phyloP scores from a whole-genome alignment of 1,284 basidiomycete species.

The Cutaneotrichosporon sp. region DNA sequence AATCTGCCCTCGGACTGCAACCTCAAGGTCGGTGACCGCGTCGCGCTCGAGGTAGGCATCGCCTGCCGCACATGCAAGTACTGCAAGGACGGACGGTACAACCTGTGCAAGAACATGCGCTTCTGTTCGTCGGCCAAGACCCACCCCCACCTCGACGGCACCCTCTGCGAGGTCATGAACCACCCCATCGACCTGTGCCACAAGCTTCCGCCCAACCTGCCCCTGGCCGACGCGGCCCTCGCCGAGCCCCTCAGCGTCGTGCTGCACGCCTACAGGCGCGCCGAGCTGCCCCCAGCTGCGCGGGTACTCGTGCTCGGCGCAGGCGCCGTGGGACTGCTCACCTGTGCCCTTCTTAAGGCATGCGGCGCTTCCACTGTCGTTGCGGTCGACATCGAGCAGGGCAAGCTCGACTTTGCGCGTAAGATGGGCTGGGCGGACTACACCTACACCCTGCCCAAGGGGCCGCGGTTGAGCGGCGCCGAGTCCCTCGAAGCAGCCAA shows the following conservation, averaged over 20 bases:
- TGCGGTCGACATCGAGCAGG: slow-evolving; percentile 77
- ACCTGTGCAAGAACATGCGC: slow-evolving; percentile 79
- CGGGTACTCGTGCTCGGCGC: slow-evolving; percentile 83
- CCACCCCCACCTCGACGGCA: slow-evolving; percentile 88
- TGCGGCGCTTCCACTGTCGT: slow-evolving; percentile 66
- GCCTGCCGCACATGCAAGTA: slow-evolving; percentile 63
- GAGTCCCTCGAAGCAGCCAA: slow-evolving; percentile 66
- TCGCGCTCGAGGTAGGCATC: slow-evolving; percentile 90
- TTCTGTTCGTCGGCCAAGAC: slow-evolving; percentile 88
- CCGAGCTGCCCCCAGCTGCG: slow-evolving; percentile 58
- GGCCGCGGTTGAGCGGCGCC: slow-evolving; percentile 52
- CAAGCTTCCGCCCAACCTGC: slow-evolving; percentile 73
- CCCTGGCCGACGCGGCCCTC: slow-evolving; percentile 73
- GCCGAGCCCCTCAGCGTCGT: slow-evolving; percentile 88
- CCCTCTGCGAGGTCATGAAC: slow-evolving; percentile 79
- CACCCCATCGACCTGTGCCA: slow-evolving; percentile 80
- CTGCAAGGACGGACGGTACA: slow-evolving; percentile 71
- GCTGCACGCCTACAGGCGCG: slow-evolving; percentile 72
- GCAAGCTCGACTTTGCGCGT: slow-evolving; percentile 70
- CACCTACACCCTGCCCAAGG: slow-evolving; percentile 61
- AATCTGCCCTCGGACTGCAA: slow-evolving; percentile 25
- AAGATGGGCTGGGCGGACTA: slow-evolving; percentile 69
- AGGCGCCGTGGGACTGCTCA: slow-evolving; percentile 85
- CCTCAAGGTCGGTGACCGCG: slow-evolving; percentile 74
- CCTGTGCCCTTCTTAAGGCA: slow-evolving; percentile 69